Conservation (phyloP, 495 filamentous ascomycete species). For the Polyplosphaeria fusca region DNA sequence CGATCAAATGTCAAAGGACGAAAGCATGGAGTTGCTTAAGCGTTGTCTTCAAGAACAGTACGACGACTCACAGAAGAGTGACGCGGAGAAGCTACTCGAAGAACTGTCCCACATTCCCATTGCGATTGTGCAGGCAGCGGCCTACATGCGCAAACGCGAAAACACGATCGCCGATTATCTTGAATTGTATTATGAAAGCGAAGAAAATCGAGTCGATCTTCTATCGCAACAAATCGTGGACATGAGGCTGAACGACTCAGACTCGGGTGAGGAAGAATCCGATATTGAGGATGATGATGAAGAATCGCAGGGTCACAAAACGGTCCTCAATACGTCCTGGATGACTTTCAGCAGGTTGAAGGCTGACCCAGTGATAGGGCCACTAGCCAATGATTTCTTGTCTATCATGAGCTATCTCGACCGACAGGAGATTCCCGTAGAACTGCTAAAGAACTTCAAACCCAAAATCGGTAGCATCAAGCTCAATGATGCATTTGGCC, state of each 20-base stretch:
- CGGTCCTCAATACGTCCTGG: slow-evolving; percentile 17
- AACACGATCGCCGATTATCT: slow-evolving; percentile 17
- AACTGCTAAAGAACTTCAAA: background rate
- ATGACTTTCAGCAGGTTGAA: slow-evolving; percentile 8
- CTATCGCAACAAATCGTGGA: background rate
- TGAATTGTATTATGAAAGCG: slow-evolving; percentile 5
- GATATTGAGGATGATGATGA: background rate
- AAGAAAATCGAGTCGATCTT: slow-evolving; percentile 2
- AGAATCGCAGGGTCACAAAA: slow-evolving; percentile 3
- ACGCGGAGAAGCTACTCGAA: slow-evolving; percentile 1
- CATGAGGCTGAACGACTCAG: too few species aligned
- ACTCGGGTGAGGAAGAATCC: too few species aligned
- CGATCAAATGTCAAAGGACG: slow-evolving; percentile 6
- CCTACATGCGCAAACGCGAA: slow-evolving; percentile 2
- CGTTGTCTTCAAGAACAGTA: background rate
- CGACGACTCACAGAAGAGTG: background rate
- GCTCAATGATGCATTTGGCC: slow-evolving; percentile 3
- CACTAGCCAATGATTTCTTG: slow-evolving; percentile 5
- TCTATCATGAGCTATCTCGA: slow-evolving; percentile 14
- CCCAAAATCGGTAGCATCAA: slow-evolving; percentile 3
- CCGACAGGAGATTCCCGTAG: slow-evolving; percentile 9
- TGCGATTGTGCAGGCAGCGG: slow-evolving; percentile 8
- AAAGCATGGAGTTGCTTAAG: slow-evolving; percentile 8
- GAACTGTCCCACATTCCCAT: slow-evolving; percentile 14
- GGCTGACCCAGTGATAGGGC: slow-evolving; percentile 8